Conservation (phyloP, 306 rosid species). For the Vigna unguiculata region DNA sequence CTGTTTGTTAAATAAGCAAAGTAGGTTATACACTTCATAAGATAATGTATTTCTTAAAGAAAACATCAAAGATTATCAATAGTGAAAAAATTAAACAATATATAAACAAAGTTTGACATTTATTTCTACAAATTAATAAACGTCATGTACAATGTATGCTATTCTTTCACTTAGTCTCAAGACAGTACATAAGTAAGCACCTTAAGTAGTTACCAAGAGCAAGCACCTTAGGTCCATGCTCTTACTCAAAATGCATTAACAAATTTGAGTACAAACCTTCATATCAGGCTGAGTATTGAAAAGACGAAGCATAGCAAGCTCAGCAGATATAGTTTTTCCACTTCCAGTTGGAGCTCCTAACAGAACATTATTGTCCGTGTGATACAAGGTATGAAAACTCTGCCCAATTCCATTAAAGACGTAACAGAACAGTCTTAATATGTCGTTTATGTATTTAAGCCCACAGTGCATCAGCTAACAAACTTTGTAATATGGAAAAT, state of each 20-base stretch:
- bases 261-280: slow-evolving; percentile 69
- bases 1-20: slow-evolving; percentile 50
- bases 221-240: slow-evolving; percentile 18
- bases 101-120: slow-evolving; percentile 9
- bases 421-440: slow-evolving; percentile 36
- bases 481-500: slow-evolving; percentile 28
- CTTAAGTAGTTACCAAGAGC: slow-evolving; percentile 21
- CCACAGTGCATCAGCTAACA: slow-evolving; percentile 30
- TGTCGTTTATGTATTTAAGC: slow-evolving; percentile 22
- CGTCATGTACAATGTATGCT: slow-evolving; percentile 1
- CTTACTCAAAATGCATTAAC: slow-evolving; percentile 26
- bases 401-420: slow-evolving; percentile 53
- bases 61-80: slow-evolving; percentile 17
- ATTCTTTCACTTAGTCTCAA: slow-evolving; percentile 12
- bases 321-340: slow-evolving; percentile 99
- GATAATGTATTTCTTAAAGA: slow-evolving; percentile 35
- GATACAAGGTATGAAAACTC: slow-evolving; percentile 92
- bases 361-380: slow-evolving; percentile 88
- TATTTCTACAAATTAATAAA: slow-evolving; percentile 24
- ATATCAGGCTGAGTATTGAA: slow-evolving; percentile 93
- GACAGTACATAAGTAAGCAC: slow-evolving; percentile 10
- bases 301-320: slow-evolving; percentile 96
- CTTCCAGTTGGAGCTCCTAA: slow-evolving; percentile 99
- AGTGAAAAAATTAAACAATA: background rate
- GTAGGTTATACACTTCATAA: slow-evolving; percentile 25